These are phyloP conservation scores for Chlamydomonas applanata DNA, from an alignment of 139 green algal genomes.

Conservation along the genomic window DNA sequence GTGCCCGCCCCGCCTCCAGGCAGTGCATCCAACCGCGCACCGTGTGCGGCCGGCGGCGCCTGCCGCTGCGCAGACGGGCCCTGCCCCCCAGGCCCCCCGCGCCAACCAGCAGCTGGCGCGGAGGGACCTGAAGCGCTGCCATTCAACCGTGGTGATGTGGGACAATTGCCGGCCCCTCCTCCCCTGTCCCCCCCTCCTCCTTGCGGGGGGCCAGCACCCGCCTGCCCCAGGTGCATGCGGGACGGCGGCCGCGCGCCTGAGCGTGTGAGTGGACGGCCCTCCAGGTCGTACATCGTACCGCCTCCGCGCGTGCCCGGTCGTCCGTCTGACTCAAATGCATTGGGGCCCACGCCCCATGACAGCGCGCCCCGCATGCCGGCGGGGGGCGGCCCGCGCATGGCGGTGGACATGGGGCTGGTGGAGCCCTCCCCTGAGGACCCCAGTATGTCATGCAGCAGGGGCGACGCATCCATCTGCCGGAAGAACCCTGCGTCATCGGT, in stretches of 20 bases:
- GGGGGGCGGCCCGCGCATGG: neutral
- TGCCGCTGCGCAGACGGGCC: neutral
- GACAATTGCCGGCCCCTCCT: too few relatives aligned
- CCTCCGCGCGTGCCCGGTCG: constrained; percentile 37
- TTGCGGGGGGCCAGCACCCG: neutral
- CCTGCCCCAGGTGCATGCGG: constrained; percentile 4
- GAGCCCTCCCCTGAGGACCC: too few relatives aligned
- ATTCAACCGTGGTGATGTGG: too few relatives aligned
- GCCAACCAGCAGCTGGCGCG: neutral
- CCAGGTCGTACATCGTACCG: constrained; percentile 23
- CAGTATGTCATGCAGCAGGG: too few relatives aligned
- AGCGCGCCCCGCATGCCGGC: constrained; percentile 6
- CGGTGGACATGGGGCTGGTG: too few relatives aligned
- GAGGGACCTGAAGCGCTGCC: neutral
- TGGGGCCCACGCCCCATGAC: constrained; percentile 13
- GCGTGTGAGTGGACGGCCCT: constrained; percentile 26
- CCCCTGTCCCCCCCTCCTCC: too few relatives aligned
- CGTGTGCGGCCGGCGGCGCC: neutral
- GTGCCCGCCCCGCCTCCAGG: too few relatives aligned
- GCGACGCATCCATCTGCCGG: too few relatives aligned
- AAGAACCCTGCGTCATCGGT: too few relatives aligned
- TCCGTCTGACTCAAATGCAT: constrained; percentile 29
- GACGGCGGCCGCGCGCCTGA: neutral
- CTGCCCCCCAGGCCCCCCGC: neutral
- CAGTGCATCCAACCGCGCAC: too few relatives aligned